Conservation (phyloP, 768 basidiomycete species). For the Termitomyces sp. region DNA sequence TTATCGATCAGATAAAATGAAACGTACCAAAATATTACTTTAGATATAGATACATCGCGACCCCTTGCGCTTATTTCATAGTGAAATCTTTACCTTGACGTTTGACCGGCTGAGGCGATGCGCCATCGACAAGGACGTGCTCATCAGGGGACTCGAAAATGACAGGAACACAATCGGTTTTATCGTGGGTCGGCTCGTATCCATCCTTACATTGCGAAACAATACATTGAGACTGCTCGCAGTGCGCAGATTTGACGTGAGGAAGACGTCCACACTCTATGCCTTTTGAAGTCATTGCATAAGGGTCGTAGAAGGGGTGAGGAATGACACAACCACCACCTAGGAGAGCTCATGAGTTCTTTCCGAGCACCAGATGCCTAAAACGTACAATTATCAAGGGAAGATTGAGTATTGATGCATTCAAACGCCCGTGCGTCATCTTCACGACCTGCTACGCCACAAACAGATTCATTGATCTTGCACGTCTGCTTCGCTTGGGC, state of each 20-base stretch:
- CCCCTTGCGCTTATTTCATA: too few species aligned
- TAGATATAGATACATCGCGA: neutral
- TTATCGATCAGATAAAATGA: neutral
- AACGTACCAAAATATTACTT: neutral
- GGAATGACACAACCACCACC: conserved; percentile 18
- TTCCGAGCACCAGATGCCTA: neutral
- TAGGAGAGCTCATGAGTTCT: conserved; percentile 1
- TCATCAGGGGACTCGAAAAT: neutral
- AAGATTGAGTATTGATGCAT: conserved; percentile 12
- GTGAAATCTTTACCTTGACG: too few species aligned
- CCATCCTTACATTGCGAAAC: neutral
- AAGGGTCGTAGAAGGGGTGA: conserved; percentile 14
- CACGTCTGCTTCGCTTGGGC: conserved; percentile 15
- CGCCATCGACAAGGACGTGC: too few species aligned
- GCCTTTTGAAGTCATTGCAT: conserved; percentile 23
- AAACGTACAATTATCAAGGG: neutral
- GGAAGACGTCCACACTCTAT: conserved; percentile 17
- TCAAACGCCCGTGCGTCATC: conserved; percentile 10
- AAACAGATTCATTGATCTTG: conserved; percentile 15
- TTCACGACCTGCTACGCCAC: conserved; percentile 14
- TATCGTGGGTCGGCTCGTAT: neutral
- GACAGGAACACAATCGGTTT: neutral
- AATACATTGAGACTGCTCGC: neutral
- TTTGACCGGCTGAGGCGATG: neutral
- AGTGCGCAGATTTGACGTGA: neutral